These are phyloP conservation scores for Schwanniomyces sp. DNA, from an alignment of 805 yeast species.

Conservation along the genomic window DNA sequence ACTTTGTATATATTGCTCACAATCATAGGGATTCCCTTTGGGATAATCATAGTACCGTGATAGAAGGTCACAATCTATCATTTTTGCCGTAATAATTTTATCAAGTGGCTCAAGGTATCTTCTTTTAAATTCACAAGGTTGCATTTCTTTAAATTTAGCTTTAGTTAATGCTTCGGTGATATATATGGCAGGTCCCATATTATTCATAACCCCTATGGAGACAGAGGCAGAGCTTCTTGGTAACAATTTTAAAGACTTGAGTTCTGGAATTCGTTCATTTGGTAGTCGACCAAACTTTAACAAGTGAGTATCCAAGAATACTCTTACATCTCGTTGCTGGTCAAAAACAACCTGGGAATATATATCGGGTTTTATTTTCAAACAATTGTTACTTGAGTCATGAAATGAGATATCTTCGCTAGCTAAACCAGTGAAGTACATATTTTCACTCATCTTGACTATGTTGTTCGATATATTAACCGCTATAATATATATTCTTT, in stretches of 20 bases:
- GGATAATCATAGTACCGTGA: background rate
- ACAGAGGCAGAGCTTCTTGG: slow-evolving; percentile 2
- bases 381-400: background rate
- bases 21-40: background rate
- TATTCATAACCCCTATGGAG: background rate
- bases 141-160: slow-evolving; percentile 3
- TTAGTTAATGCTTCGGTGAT: background rate
- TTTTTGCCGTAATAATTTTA: background rate
- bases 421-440: slow-evolving; percentile 6
- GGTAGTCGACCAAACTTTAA: background rate
- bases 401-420: background rate
- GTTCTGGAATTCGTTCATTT: background rate
- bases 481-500: no score
- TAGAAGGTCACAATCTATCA: background rate
- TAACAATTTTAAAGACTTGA: background rate
- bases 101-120: slow-evolving; percentile 4
- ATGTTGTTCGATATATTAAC: background rate
- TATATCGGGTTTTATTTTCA: background rate
- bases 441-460: background rate
- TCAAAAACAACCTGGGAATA: background rate
- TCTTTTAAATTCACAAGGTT: background rate
- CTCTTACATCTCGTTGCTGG: background rate
- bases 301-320: slow-evolving; percentile 1
- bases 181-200: background rate
- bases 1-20: background rate